Conservation (phyloP, 1,139 yeast species). For the Hyphopichia wangnamkhiaoensis region DNA sequence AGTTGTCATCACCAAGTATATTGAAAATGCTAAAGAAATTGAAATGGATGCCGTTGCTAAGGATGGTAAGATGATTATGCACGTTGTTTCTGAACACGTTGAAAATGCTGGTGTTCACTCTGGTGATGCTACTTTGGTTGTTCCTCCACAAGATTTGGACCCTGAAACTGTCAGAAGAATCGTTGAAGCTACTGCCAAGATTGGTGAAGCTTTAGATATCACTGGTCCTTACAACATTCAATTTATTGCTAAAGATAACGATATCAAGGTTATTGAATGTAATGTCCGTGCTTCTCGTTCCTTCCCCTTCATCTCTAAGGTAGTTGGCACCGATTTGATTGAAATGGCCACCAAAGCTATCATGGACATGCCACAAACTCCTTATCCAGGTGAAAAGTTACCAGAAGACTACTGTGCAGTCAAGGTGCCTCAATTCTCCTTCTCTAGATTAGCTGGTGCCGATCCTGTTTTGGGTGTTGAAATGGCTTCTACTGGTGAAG, state of each 20-base stretch:
- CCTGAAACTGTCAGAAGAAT: conserved; percentile 61
- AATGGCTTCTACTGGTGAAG: conserved; percentile 99
- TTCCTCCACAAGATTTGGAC: conserved; percentile 82
- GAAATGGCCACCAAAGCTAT: conserved; percentile 98
- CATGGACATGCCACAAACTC: conserved; percentile 81
- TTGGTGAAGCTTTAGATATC: conserved; percentile 91
- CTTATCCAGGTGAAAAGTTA: conserved; percentile 85
- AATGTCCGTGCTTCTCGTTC: conserved; percentile 98
- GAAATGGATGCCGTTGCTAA: conserved; percentile 96
- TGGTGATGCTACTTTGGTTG: conserved; percentile 94
- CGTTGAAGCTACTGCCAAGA: conserved; percentile 84
- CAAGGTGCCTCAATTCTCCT: conserved; percentile 97
- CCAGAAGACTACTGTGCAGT: conserved; percentile 96
- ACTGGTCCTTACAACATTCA: conserved; percentile 99
- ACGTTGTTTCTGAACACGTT: conserved; percentile 96
- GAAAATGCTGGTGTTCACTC: conserved; percentile 99
- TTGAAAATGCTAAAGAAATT: conserved; percentile 93
- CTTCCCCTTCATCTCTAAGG: conserved; percentile 98
- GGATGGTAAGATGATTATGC: conserved; percentile 84
- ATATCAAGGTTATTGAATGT: conserved; percentile 92
- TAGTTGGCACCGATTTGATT: conserved; percentile 93
- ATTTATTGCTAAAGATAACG: conserved; percentile 68
- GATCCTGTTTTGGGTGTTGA: conserved; percentile 98
- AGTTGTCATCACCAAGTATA: conserved; percentile 94
- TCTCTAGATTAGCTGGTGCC: conserved; percentile 97